A percentile compares a stretch with the other conserved stretches of the same genome.
These are phyloP conservation scores for Fusarium sp. DNA, from an alignment of 2,329 filamentous ascomycete genomes.

Conservation along the genomic window DNA sequence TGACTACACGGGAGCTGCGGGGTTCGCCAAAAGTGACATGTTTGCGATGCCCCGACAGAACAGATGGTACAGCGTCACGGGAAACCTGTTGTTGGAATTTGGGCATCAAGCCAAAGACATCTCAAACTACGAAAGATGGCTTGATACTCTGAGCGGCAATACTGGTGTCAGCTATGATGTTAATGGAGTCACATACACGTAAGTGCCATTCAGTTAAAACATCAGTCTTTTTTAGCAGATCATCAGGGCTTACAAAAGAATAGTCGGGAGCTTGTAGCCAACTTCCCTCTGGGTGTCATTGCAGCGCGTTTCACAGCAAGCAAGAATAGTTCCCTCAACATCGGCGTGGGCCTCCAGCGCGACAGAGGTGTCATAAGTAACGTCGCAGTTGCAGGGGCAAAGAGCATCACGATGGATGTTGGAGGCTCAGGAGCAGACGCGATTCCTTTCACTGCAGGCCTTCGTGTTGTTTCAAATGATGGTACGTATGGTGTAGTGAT, in stretches of 20 bases:
- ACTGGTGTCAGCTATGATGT: not conserved
- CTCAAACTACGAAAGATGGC: not conserved
- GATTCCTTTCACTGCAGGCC: not conserved
- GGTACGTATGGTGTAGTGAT: accelerated
- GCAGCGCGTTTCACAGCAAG: not conserved
- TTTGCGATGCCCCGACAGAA: not conserved
- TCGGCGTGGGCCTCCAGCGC: not conserved
- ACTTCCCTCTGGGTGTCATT: not conserved
- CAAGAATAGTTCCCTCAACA: accelerated
- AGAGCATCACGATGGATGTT: not conserved
- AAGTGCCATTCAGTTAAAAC: not conserved
- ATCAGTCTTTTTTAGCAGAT: not conserved
- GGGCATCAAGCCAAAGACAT: not conserved
- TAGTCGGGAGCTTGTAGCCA: not conserved
- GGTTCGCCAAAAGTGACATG: not conserved
- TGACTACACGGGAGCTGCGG: not conserved
- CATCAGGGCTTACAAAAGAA: accelerated
- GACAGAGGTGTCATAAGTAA: not conserved
- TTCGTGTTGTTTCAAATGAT: not conserved
- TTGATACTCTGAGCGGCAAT: not conserved
- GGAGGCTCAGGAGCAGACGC: not conserved
- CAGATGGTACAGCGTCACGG: not conserved
- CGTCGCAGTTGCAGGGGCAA: accelerated
- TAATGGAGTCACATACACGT: not conserved
- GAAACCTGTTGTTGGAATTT: not conserved